Base-by-base conservation (phyloP, 2,329 filamentous ascomycete species). In the Penicillium sp. region DNA sequence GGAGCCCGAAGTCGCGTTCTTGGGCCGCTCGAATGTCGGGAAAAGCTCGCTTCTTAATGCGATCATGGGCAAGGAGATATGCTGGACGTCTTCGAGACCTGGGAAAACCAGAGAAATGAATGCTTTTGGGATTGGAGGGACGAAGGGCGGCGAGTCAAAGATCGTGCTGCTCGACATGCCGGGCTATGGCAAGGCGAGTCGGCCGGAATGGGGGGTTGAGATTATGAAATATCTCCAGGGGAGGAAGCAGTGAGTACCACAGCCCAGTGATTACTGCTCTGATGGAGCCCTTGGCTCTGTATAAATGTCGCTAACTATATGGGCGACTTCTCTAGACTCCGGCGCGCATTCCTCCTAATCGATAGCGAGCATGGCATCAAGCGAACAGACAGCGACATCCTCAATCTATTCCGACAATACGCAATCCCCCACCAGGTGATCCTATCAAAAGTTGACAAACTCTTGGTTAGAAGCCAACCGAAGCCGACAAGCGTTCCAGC, bases 21-120 rank as follows among this genome's bases (percentile, higher is more conserved):
- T 91, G 4, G 89, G 89, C 19, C 84, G 89, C 51, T 88, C 85
- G 45, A 92, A 92, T 70, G 89, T 90, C 6, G 89, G 89, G 57
- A 91, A 92, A 76, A 87, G 84, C 58, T 86, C 83, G 2, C 71
- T 91, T 5, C 79, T 91, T 29, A 92, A 92, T 71, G 85, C 86
- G 3, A 76, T 91, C 8, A 82, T 90, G 73, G 81, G 70, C 53
- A 73, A 75, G 65, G 72, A 78, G 17, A 73, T 86, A 15, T 87
- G 86, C 60, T 80, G 82, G 69, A 87, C 86, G 0, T 86, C 83
- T 4, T 83, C 82, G 3, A 86, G 84, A 19, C 86, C 86, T 0
- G 89, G 89, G 0, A 80, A 85, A 50, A 91, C 89, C 6, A 81
- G 81, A 63, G 84, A 84, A 19, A 89, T 91, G 86, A 90, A 90